phyloP scores from a whole-genome alignment of 2,329 filamentous ascomycete genomes.

The Diaporthe ampelina region DNA sequence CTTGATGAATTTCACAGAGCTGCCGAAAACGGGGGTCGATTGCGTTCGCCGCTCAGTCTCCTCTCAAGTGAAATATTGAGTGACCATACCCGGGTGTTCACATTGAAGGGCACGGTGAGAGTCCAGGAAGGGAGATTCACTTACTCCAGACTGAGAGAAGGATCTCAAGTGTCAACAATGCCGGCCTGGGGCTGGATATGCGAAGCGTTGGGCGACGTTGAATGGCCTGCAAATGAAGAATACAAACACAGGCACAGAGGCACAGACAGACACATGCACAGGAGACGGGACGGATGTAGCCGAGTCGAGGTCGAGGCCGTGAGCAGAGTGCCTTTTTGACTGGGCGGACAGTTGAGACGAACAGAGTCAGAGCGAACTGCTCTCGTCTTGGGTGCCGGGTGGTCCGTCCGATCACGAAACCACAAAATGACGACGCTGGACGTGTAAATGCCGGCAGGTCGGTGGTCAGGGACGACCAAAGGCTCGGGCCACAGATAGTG shows the following conservation, averaged over 20 bases:
- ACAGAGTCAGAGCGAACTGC: conserved; percentile 18
- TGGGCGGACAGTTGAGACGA: conserved; percentile 22
- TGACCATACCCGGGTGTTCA: background rate
- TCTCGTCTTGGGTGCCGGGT: background rate
- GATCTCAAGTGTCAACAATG: conserved; percentile 1
- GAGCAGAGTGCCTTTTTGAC: background rate
- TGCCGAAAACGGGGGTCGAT: background rate
- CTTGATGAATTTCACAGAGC: background rate
- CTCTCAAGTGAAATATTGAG: background rate
- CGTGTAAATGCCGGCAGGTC: conserved; percentile 9
- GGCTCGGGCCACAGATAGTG: conserved; percentile 1
- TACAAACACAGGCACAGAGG: conserved; percentile 24
- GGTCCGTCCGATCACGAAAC: conserved; percentile 16
- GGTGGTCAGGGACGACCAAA: background rate
- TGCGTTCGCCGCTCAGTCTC: background rate
- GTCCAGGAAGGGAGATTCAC: background rate
- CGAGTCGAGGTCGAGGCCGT: conserved; percentile 25
- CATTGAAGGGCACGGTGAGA: conserved; percentile 3
- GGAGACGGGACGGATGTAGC: conserved; percentile 27
- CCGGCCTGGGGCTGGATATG: background rate
- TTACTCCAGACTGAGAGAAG: conserved; percentile 7
- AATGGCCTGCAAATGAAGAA: conserved; percentile 15
- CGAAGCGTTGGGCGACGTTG: conserved; percentile 12
- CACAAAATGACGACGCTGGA: background rate
- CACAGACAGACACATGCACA: conserved; percentile 27